Evolutionary conservation across 1,139 yeast species (phyloP), one percentile per base, ranked within the genome.

Genomic region (Pichia sp.): DNA sequence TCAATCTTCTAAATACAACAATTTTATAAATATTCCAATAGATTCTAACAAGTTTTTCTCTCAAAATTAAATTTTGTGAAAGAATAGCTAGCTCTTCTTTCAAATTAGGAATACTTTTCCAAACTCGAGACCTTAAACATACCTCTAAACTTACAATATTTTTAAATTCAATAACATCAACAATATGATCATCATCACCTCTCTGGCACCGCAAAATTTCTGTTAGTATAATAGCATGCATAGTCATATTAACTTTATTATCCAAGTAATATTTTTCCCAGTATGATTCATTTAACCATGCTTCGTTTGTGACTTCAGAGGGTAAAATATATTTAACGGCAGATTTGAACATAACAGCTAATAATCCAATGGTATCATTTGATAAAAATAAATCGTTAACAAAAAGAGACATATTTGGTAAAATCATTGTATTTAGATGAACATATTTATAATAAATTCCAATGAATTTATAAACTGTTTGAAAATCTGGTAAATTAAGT

Each of bases 371-470:
- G 1, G 69, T 66, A 41, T 74, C 74, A 27, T 61, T 60, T 47
- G 61, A 60, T 12, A 72, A 54, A 13, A 69, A 61, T 18, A 75
- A 51, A 38, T 65, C 63, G 30, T 61, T 58, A 16, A 75, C 52
- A 34, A 77, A 64, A 5, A 65, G 55, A 3, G 60, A 53, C 49
- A 71, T 72, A 22, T 76, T 68, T 1, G 79, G 76, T 11, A 79
- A 59, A 16, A 76, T 59, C 42, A 74, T 70, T 48, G 73, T 71
- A 39, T 68, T 65, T 8, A 76, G 71, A 47, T 78, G 79, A 39
- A 69, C 63, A 56, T 71, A 73, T 40, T 70, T 66, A 58, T 75
- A 79, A 58, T 73, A 79, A 22, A 71, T 60, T 51, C 77, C 78
- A 44, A 79, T 56, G 37, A 76, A 56, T 13, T 63, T 57, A 40